Base-by-base conservation (phyloP, 164 flowering plant species). In the Chimonanthus praecox region DNA sequence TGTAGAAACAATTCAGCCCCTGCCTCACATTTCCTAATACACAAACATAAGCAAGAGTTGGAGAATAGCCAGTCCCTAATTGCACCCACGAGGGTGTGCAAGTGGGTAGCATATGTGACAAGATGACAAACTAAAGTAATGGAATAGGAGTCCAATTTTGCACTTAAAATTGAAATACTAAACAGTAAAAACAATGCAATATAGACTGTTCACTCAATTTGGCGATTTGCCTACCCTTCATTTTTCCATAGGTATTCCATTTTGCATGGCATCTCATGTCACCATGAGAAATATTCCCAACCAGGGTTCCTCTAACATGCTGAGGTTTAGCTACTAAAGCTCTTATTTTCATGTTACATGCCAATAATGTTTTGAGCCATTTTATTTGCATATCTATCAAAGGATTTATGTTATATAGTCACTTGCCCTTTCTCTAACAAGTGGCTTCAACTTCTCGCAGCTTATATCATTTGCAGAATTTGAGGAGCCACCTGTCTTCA, bases 401-500 rank as follows among this genome's bases (percentile, higher is more conserved):
- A 49, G n/a, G 33, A 21, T 10, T 16, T 60, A 63, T 69, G 48
- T 50, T 71, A 33, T 61, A 64, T 49, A 48, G 10, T 54, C 33
- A 69, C 44, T 45, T 46, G 4, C 9, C 58, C 16, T 51, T 46
- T 46, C 69, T 6, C 75, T 79, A 15, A 70, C 71, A 68, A 21
- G 5, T 75, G 20, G 67, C 54, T 50, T 78, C 66, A 54, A 70
- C 20, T 21, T 84, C 73, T 75, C 83, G 89, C 90, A 94, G 99
- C 87, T 91, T 48, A 78, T 92, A 50, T 74, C 93, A 51, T 75
- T 73, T 80, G 97, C 94, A 18, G 86, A 85, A 75, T 48, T 92
- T 75, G 86, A 82, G 81, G 97, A 92, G 78, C 58, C 88, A 13
- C 99, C 99, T 33, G 58, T 83, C 6, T 94, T 73, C 78, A 85